These are phyloP conservation scores for Curvularia verruculosa DNA, from an alignment of 2,329 filamentous ascomycete species.

Conservation along the genomic window DNA sequence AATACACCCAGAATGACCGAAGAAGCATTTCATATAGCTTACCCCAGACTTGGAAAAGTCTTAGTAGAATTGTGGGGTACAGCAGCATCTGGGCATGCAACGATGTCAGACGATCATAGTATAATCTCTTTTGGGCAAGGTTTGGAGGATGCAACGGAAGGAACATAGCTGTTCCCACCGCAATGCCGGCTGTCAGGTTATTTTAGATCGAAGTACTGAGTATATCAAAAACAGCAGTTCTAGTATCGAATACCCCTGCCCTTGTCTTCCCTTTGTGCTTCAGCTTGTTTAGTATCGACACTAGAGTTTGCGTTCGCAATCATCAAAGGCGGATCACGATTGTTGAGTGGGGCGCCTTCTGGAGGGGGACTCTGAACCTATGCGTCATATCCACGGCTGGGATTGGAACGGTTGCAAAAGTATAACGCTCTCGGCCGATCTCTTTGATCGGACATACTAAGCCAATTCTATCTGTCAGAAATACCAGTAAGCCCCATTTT, in stretches of 20 bases:
- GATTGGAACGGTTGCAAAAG: not conserved
- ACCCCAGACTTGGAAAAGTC: constrained; percentile 8
- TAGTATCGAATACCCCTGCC: not conserved
- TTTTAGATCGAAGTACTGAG: not conserved
- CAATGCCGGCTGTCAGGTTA: not conserved
- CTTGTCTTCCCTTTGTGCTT: not conserved
- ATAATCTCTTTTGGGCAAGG: not conserved
- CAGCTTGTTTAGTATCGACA: no score
- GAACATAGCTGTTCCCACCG: no score
- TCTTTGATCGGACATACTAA: not conserved
- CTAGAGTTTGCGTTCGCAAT: not conserved
- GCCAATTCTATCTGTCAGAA: not conserved
- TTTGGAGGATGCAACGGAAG: not conserved
- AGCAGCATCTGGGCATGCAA: not conserved
- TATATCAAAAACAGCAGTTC: not conserved
- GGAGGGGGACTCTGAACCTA: not conserved
- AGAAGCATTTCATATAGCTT: constrained; percentile 4
- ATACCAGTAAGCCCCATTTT: not conserved
- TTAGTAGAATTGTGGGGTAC: constrained; percentile 4
- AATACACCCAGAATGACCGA: constrained; percentile 3
- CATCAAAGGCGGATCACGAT: not conserved
- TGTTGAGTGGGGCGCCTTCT: not conserved
- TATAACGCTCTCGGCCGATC: not conserved
- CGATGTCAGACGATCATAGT: not conserved
- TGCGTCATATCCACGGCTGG: not conserved